Base-by-base conservation (phyloP, 225 moss, liverwort and hornwort genomes). In the Lunularia cruciata region DNA sequence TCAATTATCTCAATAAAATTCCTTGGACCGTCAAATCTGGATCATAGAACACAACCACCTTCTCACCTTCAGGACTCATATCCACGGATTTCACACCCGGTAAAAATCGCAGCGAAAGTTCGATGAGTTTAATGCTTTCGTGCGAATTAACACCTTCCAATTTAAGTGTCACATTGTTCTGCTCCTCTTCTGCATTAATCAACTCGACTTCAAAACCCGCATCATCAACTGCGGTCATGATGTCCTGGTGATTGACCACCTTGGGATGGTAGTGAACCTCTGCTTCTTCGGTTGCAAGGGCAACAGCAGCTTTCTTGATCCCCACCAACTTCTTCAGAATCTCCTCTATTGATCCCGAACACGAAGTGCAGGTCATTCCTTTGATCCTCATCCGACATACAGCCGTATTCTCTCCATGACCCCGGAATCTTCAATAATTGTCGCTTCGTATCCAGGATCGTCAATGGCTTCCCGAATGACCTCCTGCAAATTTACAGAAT, bases 331-430 rank as follows among this genome's bases (percentile, higher is more conserved):
- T 93, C 49, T 52, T 91, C 26, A 98, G 70, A 57, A 86, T 80
- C 43, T 74, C 75, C 72, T 98, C 93, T 32, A 98, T 87, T 33
- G 92, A 82, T 38, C 80, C 87, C 5, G 90, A 87, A 73, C 90
- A 98, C 9, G 93, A 85, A 8, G 93, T 88, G 70, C 90, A 98
- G 0, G 93, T 98, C 91, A 98, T 98, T 68, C 91, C 98, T 74
- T 79, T 89, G 71, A 93, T 88, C 13, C 91, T 90, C 63, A 98
- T 84, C 27, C 88, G 89, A 67, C 85, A 86, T 40, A 88, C 81
- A 6, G 75, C 84, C 27, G 57, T 78, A 54, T 75, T 83, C 31
- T 73, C 31, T 73, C 68, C 34, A 62, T 68, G 65, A 62, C 72
- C 18, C 53, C 43, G 4, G 76, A 77, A 31, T 91, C 83, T 22